Conservation (phyloP, 179 eudicot genomes). For the Corrigiola litoralis region DNA sequence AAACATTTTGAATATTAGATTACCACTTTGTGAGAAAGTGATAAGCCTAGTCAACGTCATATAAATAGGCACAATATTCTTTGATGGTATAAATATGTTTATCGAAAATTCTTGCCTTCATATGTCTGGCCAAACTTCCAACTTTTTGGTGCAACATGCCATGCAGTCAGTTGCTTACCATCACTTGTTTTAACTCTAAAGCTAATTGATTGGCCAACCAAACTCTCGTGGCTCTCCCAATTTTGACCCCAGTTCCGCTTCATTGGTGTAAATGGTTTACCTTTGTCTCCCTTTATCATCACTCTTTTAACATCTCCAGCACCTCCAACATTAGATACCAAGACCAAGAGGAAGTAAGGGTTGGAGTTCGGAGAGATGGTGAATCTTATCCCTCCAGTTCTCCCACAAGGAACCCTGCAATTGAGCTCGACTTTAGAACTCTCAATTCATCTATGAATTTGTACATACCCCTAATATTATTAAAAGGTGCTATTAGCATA, state of each 20-base stretch:
- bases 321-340: conserved; percentile 59
- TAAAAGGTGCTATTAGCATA: no score
- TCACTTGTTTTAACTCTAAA: conserved; percentile 51
- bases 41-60: no score
- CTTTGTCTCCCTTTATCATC: conserved; percentile 38
- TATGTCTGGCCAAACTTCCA: conserved; percentile 66
- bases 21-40: no score
- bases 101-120: conserved; percentile 53
- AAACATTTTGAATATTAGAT: no score
- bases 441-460: no score
- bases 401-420: conserved; percentile 50
- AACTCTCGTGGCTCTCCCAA: conserved; percentile 39
- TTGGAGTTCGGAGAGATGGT: conserved; percentile 44
- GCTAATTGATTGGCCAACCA: conserved; percentile 41
- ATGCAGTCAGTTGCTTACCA: conserved; percentile 37
- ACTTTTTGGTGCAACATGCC: conserved; percentile 35
- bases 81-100: neutral
- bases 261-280: conserved; percentile 42
- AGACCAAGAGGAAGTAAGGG: conserved; percentile 38
- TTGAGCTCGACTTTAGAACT: no score
- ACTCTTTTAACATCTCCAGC: conserved; percentile 50
- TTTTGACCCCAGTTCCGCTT: conserved; percentile 61
- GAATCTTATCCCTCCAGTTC: conserved; percentile 51
- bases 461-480: no score
- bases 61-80: neutral